A percentile compares a stretch with the other conserved stretches of the same genome.
phyloP scores from a whole-genome alignment of 2,329 filamentous ascomycete genomes.

The Tolypocladium album region DNA sequence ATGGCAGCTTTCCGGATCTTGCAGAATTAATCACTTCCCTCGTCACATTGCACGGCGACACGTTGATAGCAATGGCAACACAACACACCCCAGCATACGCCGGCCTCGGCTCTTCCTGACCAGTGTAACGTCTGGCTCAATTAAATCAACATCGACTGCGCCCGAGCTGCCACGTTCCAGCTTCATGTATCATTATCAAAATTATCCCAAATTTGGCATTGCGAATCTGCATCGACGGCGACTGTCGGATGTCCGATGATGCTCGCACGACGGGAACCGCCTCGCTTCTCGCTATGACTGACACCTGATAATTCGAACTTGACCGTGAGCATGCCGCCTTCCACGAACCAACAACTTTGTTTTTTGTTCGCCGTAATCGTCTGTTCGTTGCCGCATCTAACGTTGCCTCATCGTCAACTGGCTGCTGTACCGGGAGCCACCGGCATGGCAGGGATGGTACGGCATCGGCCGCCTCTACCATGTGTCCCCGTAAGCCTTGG shows the following conservation, averaged over 20 bases:
- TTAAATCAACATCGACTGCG: conserved; percentile 21
- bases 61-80: conserved; percentile 25
- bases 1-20: conserved; percentile 27
- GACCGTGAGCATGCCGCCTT: conserved; percentile 20
- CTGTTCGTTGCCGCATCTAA: conserved; percentile 10
- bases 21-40: conserved; percentile 28
- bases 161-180: conserved; percentile 15
- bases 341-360: conserved; percentile 12
- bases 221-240: conserved; percentile 14
- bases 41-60: conserved; percentile 24
- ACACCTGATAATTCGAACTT: conserved; percentile 17
- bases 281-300: conserved; percentile 14
- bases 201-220: conserved; percentile 13
- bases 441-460: neutral
- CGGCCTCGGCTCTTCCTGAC: conserved; percentile 19
- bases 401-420: neutral
- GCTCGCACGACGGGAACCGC: conserved; percentile 5
- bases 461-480: neutral
- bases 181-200: conserved; percentile 17
- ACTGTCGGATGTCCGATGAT: conserved; percentile 12
- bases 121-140: conserved; percentile 21
- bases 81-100: conserved; percentile 21
- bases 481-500: neutral
- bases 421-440: neutral
- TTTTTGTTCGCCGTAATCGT: conserved; percentile 19